Evolutionary conservation across 2,329 filamentous ascomycete species (phyloP).

Genomic region (Seiridium cupressi): DNA sequence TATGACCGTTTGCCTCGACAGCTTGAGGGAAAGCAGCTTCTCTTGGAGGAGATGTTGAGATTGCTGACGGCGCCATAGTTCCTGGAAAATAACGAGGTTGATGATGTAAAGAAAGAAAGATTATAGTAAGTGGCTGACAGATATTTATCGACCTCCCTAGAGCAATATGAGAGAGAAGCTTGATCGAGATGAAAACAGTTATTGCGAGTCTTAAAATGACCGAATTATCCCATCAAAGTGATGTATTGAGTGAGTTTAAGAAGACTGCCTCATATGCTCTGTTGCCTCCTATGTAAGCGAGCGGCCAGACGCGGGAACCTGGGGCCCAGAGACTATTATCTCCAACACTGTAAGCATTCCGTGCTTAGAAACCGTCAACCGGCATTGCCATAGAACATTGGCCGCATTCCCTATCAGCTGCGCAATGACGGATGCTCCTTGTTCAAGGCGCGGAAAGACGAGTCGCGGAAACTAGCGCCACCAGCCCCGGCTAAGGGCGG

Average conservation of each 20-base stretch:
- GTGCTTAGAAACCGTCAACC: not conserved
- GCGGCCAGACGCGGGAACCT: constrained; percentile 5
- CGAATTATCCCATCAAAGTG: not conserved
- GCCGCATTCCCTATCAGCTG: not conserved
- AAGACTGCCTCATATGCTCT: not conserved
- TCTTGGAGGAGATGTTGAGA: constrained; percentile 46
- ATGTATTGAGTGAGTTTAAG: not conserved
- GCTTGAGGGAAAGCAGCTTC: constrained; percentile 35
- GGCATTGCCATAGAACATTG: not conserved
- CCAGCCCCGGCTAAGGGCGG: constrained; percentile 7
- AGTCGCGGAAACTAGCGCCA: constrained; percentile 3
- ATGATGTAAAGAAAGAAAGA: too few species aligned
- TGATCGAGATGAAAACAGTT: not conserved
- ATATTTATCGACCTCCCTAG: too few species aligned
- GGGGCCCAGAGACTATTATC: not conserved
- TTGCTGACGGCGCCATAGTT: constrained; percentile 58
- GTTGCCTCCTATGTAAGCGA: not conserved
- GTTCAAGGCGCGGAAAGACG: constrained; percentile 1
- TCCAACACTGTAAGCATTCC: not conserved
- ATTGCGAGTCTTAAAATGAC: too few species aligned
- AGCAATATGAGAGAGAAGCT: not conserved
- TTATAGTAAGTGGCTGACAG: too few species aligned
- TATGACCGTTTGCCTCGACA: not conserved
- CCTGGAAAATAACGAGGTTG: not conserved
- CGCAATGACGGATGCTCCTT: constrained; percentile 4